Conservation (phyloP, 306 rosid species). For the Ceratonia siliqua region DNA sequence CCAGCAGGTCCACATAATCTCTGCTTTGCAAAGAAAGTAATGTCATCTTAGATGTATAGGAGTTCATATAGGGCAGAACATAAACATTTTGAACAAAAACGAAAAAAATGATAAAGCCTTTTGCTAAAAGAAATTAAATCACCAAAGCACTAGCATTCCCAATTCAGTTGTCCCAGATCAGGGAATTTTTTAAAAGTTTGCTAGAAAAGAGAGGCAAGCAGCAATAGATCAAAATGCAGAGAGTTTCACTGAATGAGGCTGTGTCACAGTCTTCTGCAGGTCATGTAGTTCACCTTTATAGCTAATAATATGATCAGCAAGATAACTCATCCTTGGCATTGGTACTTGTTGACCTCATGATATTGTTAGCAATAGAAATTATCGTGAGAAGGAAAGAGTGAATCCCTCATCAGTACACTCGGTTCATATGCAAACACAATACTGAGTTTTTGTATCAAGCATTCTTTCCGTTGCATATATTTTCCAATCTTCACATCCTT, state of each 20-base stretch:
- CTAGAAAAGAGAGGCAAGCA: background rate
- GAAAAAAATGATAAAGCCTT: conserved; percentile 17
- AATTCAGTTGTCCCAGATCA: conserved; percentile 2
- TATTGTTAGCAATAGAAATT: background rate
- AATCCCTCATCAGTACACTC: conserved; percentile 4
- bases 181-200: background rate
- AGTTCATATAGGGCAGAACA: background rate
- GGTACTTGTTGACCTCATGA: background rate
- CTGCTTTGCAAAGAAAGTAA: conserved; percentile 44
- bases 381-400: conserved; percentile 6
- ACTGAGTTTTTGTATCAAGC: background rate
- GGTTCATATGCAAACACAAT: background rate
- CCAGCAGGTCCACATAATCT: conserved; percentile 82
- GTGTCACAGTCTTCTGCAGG: background rate
- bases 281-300: background rate
- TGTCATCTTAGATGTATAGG: conserved; percentile 1
- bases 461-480: background rate
- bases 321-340: conserved; percentile 7
- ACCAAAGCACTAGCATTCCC: conserved; percentile 24
- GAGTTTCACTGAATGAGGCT: background rate
- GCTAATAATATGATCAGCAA: background rate
- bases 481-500: conserved; percentile 6
- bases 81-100: background rate
- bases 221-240: background rate
- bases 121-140: background rate